Conservation (phyloP, 257 asterid species). For the Solanum dulcamara region DNA sequence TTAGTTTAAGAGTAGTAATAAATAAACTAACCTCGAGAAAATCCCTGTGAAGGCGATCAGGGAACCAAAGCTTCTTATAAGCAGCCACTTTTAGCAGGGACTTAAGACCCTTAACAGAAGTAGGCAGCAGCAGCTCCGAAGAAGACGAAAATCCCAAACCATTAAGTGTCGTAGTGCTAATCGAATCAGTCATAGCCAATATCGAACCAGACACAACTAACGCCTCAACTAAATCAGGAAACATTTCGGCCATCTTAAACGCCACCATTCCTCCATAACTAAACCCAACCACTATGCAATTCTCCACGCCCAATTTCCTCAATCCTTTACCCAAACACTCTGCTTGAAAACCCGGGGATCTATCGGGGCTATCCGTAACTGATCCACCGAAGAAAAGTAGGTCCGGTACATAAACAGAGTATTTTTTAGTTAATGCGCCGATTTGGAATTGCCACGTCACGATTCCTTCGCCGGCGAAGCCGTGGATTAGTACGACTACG, state of each 20-base stretch:
- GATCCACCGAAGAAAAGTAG: constrained; percentile 88
- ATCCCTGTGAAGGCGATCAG: constrained; percentile 68
- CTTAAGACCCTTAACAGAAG: constrained; percentile 55
- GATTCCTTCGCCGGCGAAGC: constrained; percentile 72
- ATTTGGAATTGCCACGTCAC: constrained; percentile 87
- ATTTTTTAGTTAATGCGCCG: constrained; percentile 50
- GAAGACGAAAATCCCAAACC: constrained; percentile 63
- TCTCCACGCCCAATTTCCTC: constrained; percentile 51
- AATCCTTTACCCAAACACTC: constrained; percentile 52
- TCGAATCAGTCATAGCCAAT: constrained; percentile 72
- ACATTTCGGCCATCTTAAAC: constrained; percentile 77
- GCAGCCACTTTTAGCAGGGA: constrained; percentile 70
- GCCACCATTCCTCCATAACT: constrained; percentile 98
- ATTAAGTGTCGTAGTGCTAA: constrained; percentile 33
- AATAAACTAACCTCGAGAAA: constrained; percentile 53
- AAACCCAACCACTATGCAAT: constrained; percentile 70
- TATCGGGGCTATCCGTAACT: constrained; percentile 38
- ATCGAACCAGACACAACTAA: constrained; percentile 67
- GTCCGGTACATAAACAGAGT: constrained; percentile 77
- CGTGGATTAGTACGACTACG: constrained; percentile 59
- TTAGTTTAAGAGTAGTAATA: background rate
- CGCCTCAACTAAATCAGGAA: constrained; percentile 52
- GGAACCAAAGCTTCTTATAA: constrained; percentile 82
- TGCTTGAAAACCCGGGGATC: constrained; percentile 80
- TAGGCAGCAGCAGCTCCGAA: constrained; percentile 69